Evolutionary conservation across 2,329 filamentous ascomycete species (phyloP).

Genomic region (Aureobasidium sp.): DNA sequence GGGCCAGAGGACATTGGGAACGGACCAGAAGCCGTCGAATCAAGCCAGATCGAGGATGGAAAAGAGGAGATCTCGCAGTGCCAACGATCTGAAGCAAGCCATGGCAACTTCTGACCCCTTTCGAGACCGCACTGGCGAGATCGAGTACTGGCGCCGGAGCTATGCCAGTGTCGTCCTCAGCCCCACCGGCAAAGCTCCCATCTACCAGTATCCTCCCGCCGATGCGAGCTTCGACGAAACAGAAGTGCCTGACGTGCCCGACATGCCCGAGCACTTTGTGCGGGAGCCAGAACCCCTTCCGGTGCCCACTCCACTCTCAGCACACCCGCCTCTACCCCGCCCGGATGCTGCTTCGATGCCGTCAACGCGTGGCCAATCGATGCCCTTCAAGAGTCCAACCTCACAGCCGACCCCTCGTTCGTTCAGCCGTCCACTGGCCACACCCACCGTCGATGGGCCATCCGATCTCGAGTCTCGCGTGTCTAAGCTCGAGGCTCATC

Average conservation of each 20-base stretch:
- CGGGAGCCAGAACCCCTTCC: neutral
- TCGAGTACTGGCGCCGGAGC: constrained; percentile 32
- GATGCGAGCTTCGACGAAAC: neutral
- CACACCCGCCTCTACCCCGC: constrained; percentile 1
- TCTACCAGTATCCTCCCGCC: neutral
- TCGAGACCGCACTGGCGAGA: constrained; percentile 31
- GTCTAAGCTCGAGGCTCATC: constrained; percentile 28
- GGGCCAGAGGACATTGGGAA: constrained; percentile 8
- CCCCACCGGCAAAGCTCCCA: constrained; percentile 21
- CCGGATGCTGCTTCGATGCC: neutral
- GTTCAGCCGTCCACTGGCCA: constrained; percentile 9
- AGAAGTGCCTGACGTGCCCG: neutral
- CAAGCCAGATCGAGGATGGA: constrained; percentile 20
- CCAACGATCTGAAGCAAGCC: constrained; percentile 26
- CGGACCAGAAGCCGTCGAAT: constrained; percentile 16
- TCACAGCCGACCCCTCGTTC: neutral
- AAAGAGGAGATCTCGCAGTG: constrained; percentile 31
- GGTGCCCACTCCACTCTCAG: neutral
- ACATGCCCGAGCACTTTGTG: neutral
- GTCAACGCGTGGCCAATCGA: neutral
- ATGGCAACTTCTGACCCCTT: constrained; percentile 20
- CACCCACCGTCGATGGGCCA: constrained; percentile 19
- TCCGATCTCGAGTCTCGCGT: constrained; percentile 31
- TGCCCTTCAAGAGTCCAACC: neutral
- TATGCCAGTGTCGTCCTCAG: constrained; percentile 25